Percentiles rank a stretch among this genome's conserved stretches.
phyloP scores from a whole-genome alignment of 805 yeast species.

The Cyberlindnera subsufficiens region DNA sequence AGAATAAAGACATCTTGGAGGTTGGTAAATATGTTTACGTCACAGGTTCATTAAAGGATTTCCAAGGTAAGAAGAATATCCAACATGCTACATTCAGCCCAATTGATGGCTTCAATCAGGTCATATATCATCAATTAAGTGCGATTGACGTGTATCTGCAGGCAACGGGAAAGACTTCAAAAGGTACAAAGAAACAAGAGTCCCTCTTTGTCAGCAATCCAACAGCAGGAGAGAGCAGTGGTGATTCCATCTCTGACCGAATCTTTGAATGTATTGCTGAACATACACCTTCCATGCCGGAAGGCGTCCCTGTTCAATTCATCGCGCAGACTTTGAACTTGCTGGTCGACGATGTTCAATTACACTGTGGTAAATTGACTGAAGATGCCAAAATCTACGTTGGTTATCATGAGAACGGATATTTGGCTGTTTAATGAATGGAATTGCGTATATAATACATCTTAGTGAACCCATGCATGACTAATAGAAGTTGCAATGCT shows the following conservation, averaged over 20 bases:
- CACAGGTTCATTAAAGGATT: slow-evolving; percentile 50
- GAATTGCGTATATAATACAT: too few species aligned
- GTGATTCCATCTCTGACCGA: slow-evolving; percentile 32
- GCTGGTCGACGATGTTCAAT: slow-evolving; percentile 41
- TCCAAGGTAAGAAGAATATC: slow-evolving; percentile 56
- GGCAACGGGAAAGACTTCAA: slow-evolving; percentile 41
- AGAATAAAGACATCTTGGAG: slow-evolving; percentile 27
- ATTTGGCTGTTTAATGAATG: slow-evolving; percentile 40
- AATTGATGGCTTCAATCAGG: slow-evolving; percentile 59
- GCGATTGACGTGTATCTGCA: slow-evolving; percentile 53
- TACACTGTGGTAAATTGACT: slow-evolving; percentile 46
- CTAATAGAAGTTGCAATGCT: too few species aligned
- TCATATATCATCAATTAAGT: slow-evolving; percentile 59
- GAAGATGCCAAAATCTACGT: slow-evolving; percentile 67
- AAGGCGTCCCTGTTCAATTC: slow-evolving; percentile 67
- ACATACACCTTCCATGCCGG: slow-evolving; percentile 53
- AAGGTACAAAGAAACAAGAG: neutral
- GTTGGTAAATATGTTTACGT: slow-evolving; percentile 58
- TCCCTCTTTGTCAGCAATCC: slow-evolving; percentile 40
- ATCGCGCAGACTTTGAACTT: slow-evolving; percentile 53
- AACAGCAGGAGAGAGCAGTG: slow-evolving; percentile 24
- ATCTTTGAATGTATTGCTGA: slow-evolving; percentile 44
- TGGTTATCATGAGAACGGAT: slow-evolving; percentile 63
- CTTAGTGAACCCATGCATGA: too few species aligned
- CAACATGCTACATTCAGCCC: slow-evolving; percentile 57